These are phyloP conservation scores for Eragrostis tef DNA, from an alignment of 202 grass and related monocot species.

Conservation along the genomic window DNA sequence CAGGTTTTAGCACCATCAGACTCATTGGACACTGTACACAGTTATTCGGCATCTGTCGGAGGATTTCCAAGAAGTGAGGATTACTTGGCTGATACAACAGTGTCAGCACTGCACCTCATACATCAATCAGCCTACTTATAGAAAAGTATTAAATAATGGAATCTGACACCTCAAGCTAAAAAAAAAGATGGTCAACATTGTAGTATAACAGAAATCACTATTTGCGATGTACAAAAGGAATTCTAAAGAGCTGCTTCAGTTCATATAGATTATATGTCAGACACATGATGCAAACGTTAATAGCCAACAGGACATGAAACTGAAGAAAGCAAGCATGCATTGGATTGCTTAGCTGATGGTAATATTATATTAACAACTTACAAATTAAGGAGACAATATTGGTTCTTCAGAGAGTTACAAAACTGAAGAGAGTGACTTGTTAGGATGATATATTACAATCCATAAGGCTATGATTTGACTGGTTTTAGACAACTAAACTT, in stretches of 20 bases:
- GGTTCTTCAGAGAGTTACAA: background rate
- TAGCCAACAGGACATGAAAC: background rate
- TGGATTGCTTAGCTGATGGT: background rate
- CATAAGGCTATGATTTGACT: background rate
- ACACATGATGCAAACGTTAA: background rate
- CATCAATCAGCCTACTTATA: background rate
- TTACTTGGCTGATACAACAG: background rate
- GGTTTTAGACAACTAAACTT: background rate
- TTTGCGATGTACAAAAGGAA: background rate
- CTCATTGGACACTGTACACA: background rate
- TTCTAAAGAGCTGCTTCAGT: background rate
- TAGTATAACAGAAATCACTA: no score
- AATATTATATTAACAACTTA: background rate
- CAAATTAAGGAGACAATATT: background rate
- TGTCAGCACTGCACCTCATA: background rate
- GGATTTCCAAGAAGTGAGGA: background rate
- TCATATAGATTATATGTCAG: no score
- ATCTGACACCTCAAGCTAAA: no score
- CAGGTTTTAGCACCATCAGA: background rate
- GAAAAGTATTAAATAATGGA: background rate
- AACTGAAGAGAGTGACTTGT: no score
- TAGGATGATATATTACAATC: background rate
- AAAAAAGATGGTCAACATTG: no score
- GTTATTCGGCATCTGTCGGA: background rate
- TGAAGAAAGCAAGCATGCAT: background rate